Base-by-base conservation (phyloP, 257 asterid genomes). In the Solanum bulbocastanum region DNA sequence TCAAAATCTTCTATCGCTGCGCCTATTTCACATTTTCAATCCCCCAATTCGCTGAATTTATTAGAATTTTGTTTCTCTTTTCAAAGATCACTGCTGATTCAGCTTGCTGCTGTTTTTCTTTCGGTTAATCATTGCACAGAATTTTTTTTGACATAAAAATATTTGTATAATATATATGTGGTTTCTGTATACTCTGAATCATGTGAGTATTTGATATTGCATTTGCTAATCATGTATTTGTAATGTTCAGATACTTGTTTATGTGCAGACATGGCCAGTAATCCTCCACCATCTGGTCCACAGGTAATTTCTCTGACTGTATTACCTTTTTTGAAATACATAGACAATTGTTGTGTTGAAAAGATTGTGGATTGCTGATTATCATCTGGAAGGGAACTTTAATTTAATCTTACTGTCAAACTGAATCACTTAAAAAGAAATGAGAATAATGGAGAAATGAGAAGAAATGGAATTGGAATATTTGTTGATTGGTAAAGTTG, bases 251-350 rank as follows among this genome's bases (percentile, higher is more conserved):
- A 86, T 84, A 75, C 74, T 75, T 83, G 58, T 82, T 79, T 49
- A 82, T 89, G 90, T 89, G 89, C 83, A 87, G 87, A 71, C 87
- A 95, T 95, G 98, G 95, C 96, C 52, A 91, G 89, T 89, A 94
- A 95, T 87, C 96, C 94, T n/a, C 98, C 96, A 20, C 81, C 98
- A n/a, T 91, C 96, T 88, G 96, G 96, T 93, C 90, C 96, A 75
- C 98, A 93, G 96, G 98, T 95, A 90, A 74, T 44, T 46, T 81
- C 58, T 46, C 36, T 69, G 12, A 56, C 27, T 44, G 46, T 25
- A 52, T 20, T 52, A 65, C 86, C 49, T 69, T 69, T 88, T 23
- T 14, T 68, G 73, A 60, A 27, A 39, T 33, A 46, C 20, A 37
- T 60, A 9, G 35, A 44, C 60, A 78, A 8, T 78, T 42, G 22